These are phyloP conservation scores for Ochetophila trinervis DNA, from an alignment of 306 rosid genomes.

Conservation along the genomic window DNA sequence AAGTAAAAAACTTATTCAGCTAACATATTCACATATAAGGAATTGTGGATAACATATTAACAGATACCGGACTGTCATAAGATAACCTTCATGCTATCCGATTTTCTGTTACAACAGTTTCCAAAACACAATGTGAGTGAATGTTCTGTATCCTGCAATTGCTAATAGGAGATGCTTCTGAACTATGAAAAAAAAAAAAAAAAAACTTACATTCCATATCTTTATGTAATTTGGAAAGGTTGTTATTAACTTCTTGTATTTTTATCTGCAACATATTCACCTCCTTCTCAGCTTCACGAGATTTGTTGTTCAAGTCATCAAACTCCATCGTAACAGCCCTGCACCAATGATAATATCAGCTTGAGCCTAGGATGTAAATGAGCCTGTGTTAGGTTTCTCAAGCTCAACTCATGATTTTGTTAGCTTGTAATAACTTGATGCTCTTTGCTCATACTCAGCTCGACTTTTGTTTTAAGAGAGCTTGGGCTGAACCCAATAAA, in stretches of 20 bases:
- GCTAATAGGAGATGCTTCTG: not conserved
- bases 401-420: no score
- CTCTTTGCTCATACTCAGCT: no score
- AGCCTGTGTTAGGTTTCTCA: no score
- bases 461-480: no score
- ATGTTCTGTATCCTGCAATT: constrained; percentile 7
- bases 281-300: constrained; percentile 78
- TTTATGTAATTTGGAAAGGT: constrained; percentile 59
- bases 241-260: constrained; percentile 61
- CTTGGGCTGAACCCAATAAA: no score
- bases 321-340: constrained; percentile 65
- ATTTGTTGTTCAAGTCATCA: constrained; percentile 66
- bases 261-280: constrained; percentile 75
- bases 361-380: not conserved
- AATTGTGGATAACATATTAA: not conserved
- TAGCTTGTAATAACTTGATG: no score
- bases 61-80: not conserved
- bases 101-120: constrained; percentile 6
- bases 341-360: constrained; percentile 20
- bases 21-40: not conserved
- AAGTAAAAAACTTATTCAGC: not conserved
- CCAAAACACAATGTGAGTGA: constrained; percentile 2
- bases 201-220: constrained; percentile 75
- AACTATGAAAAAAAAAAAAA: not conserved
- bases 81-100: constrained; percentile 1